Percentiles rank a stretch among this genome's conserved stretches.
phyloP scores from a whole-genome alignment of 306 rosid species.

The Trifolium repens region DNA sequence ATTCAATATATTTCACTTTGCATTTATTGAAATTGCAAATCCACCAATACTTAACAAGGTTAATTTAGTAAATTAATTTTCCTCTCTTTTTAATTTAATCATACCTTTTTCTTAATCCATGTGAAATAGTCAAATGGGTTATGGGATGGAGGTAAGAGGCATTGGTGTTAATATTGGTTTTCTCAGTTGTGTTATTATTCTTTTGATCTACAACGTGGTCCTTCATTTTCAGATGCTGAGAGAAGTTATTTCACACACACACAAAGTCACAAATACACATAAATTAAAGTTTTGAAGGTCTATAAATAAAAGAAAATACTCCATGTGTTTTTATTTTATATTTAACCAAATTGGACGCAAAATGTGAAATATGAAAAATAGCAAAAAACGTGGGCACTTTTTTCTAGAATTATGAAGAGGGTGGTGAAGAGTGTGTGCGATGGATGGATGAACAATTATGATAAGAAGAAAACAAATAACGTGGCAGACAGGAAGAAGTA shows the following conservation, averaged over 20 bases:
- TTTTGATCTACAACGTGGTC: neutral
- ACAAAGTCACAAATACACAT: neutral
- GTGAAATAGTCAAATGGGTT: no score
- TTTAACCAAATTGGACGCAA: neutral
- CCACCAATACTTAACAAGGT: no score
- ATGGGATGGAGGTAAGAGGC: neutral
- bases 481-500: conserved; percentile 51
- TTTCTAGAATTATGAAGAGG: conserved; percentile 46
- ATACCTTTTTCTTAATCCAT: no score
- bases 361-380: neutral
- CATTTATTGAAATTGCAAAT: no score
- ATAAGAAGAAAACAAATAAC: conserved; percentile 43
- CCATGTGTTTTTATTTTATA: neutral
- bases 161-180: neutral
- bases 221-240: neutral
- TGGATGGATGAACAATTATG: neutral
- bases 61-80: no score
- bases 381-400: conserved; percentile 37
- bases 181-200: neutral
- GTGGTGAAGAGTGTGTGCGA: neutral
- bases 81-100: no score
- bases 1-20: no score
- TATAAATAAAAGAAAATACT: neutral
- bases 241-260: no score
- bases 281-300: neutral